Base-by-base conservation (phyloP, 257 asterid species). In the Ocimum tenuiflorum region DNA sequence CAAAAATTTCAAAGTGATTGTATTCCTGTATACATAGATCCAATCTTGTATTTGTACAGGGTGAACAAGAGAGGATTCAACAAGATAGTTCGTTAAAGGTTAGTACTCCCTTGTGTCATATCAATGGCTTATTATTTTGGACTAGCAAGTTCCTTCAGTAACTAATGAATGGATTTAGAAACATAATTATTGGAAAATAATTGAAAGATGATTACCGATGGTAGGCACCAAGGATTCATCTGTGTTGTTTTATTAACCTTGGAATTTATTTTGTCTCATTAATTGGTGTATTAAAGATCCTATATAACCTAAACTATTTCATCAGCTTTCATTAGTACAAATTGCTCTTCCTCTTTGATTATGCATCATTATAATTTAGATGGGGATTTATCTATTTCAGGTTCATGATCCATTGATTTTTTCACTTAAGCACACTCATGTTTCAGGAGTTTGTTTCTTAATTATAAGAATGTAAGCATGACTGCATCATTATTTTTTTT, bases 1-100 rank as follows among this genome's bases (percentile, higher is more conserved):
- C 35, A 56, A 29, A 8, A 19, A 41, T 31, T 38, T 63, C 17
- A 39, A 45, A n/a, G 8, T 63, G 6, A 3, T n/a, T 23, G 66
- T 57, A 10, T 47, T 52, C 58, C 22, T 52, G 48, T 67, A 42
- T 75, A 42, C 65, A 43, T 69, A 36, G 60, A 47, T 66, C 75
- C 6, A 38, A 57, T 77, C 31, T 64, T 65, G n/a, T 72, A 23
- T 17, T 61, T 71, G 60, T 45, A 46, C 89, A 92, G 99, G 86
- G 90, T 33, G 97, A 89, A 82, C 80, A 84, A 60, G 97, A 89
- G 81, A 87, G 96, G 79, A 77, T 81, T 55, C 79, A 81, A 72
- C 86, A 84, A 76, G 90, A 92, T 74, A 75, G 81, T 60, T 68
- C 65, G 67, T 10, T 71, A 50, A 83, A 81, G 95, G 97, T 89